Evolutionary conservation across 2,329 filamentous ascomycete genomes (phyloP), one percentile per base, ranked within the genome.

Genomic region (Erysiphe pulchra): DNA sequence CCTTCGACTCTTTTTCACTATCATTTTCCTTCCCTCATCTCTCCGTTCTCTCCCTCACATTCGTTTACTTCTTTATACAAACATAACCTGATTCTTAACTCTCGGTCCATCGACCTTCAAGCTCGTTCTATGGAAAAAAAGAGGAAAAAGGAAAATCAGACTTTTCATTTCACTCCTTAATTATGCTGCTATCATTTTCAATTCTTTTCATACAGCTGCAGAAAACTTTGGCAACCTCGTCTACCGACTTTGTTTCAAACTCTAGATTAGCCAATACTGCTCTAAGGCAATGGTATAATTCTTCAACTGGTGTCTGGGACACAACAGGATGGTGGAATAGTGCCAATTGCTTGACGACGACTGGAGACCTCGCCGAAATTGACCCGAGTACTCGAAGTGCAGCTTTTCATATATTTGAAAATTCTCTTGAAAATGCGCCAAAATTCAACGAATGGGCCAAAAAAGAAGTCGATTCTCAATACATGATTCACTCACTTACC

Each of bases 301-400:
- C 59, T 2, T 54, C 56, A 5, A 73, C 66, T 1, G 78, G 79
- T 3, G 62, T 80, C 12, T 83, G 75, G 74, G 60, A 71, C 46
- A 68, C 68, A 0, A 66, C 69, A 8, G 68, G 68, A n/a, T 84
- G 79, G 79, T 84, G 79, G 79, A 80, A 82, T 55, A 69, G 69
- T 45, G 79, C 71, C 40, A 83, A 81, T 55, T 67, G 67, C 47
- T 61, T 83, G 48, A 79, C 75, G 0, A 67, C 66, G 2, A 59
- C 82, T 16, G 69, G 67, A 45, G 72, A 81, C 47, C 47, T 57
- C 2, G 55, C 54, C 8, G 56, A 57, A 1, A 42, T 60, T 28
- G 60, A 63, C 46, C 53, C 52, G 40, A 58, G 50, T 16, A 59
- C 59, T 46, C 52, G 53, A n/a, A 49, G 53, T 0, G 54, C 59